phyloP scores from a whole-genome alignment of 2,329 filamentous ascomycete species.

The Ceratocystis diversiconidia region DNA sequence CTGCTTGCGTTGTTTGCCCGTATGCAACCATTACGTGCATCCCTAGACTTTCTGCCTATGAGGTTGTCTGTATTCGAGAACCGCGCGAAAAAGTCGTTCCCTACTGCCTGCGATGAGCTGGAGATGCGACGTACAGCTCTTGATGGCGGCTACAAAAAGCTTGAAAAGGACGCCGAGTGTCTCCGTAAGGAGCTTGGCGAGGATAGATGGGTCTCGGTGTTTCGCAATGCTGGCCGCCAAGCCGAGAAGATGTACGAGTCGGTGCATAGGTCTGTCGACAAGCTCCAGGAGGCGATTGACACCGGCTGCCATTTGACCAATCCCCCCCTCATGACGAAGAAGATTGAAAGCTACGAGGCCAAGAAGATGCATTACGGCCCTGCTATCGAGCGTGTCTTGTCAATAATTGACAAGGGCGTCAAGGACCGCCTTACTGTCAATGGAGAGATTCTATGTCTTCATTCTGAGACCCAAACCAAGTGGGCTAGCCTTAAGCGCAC shows the following conservation, averaged over 20 bases:
- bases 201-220: slow-evolving; percentile 91
- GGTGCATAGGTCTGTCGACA: slow-evolving; percentile 71
- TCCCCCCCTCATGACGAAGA: slow-evolving; percentile 56
- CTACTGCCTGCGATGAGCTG: slow-evolving; percentile 80
- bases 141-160: slow-evolving; percentile 73
- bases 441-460: slow-evolving; percentile 77
- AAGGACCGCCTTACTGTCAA: slow-evolving; percentile 92
- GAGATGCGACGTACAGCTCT: slow-evolving; percentile 59
- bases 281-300: slow-evolving; percentile 69
- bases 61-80: slow-evolving; percentile 72
- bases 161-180: slow-evolving; percentile 81
- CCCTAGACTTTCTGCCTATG: slow-evolving; percentile 92
- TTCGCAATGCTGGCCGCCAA: slow-evolving; percentile 80
- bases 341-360: slow-evolving; percentile 83
- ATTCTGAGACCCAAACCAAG: slow-evolving; percentile 71
- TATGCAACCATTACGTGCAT: slow-evolving; percentile 87
- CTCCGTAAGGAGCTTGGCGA: slow-evolving; percentile 82
- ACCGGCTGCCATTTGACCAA: slow-evolving; percentile 59
- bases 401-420: slow-evolving; percentile 91
- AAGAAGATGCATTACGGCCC: slow-evolving; percentile 91
- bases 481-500: slow-evolving; percentile 64
- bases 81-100: slow-evolving; percentile 65
- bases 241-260: slow-evolving; percentile 96
- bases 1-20: slow-evolving; percentile 81
- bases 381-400: slow-evolving; percentile 78